Evolutionary conservation across 768 basidiomycete genomes (phyloP), one percentile per base, ranked within the genome.

Genomic region (Podaxis pistillaris): DNA sequence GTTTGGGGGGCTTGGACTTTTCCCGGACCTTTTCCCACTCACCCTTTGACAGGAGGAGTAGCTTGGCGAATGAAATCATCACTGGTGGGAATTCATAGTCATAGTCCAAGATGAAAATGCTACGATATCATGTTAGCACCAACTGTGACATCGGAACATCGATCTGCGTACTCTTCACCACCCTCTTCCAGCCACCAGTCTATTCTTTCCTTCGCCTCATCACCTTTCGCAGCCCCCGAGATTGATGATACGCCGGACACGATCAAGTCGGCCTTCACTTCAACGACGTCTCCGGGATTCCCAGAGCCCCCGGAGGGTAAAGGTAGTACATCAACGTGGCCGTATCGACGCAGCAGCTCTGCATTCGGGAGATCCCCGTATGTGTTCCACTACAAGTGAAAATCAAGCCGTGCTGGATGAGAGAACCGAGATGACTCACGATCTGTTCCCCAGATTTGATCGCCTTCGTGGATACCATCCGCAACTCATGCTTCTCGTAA

Each of bases 131-230:
- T 4, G 26, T 50, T 19, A 50, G 22, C 3, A 50, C 49, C 11
- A 50, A 12, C 13, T 50, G 6, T 33, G 33, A 33, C 11, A 50
- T 24, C 19, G 9, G 19, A 64, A 22, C 22, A 22, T 60, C 28
- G 11, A 52, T 40, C 54, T 56, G 58, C 87, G 66, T 70, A 95
- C 94, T 97, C 95, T 66, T 96, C 94, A 19, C 90, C 90, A 2
- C 89, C 91, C 70, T 89, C 84, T 65, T 97, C 94, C 12, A 98
- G 76, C 92, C 95, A 95, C 88, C 92, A 97, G 64, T 98, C 93
- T 8, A 97, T 88, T 41, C 93, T 83, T 67, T 86, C 86, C 65
- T 81, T 76, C 38, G 75, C 60, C 36, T 73, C 68, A 26, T 71
- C 54, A n/a, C 68, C 58, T 63, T 68, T 62, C 68, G 68, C 36